Conservation (phyloP, 306 rosid species). For the Quercus glauca region DNA sequence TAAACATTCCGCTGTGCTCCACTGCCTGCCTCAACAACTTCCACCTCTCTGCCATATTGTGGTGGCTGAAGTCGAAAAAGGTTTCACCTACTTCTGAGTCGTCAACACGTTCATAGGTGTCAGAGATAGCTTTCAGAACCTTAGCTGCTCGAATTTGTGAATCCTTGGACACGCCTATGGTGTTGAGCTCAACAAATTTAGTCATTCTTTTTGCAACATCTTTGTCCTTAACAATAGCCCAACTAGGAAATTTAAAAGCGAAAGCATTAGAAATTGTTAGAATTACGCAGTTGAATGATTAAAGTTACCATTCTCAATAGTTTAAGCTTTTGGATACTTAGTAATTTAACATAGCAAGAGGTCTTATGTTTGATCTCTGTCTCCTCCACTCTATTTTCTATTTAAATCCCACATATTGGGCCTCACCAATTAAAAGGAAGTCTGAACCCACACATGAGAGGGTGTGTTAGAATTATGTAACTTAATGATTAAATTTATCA, state of each 20-base stretch:
- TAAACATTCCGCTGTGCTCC: constrained; percentile 39
- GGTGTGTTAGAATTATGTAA: too few relatives aligned
- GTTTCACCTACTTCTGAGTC: constrained; percentile 25
- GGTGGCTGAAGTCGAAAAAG: constrained; percentile 51
- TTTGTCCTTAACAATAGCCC: constrained; percentile 82
- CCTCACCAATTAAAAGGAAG: too few relatives aligned
- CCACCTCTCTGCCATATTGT: constrained; percentile 66
- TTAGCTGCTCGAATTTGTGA: constrained; percentile 89
- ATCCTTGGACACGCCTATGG: constrained; percentile 92
- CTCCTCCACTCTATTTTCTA: too few relatives aligned
- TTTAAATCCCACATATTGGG: too few relatives aligned
- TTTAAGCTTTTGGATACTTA: too few relatives aligned
- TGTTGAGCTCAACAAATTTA: constrained; percentile 63
- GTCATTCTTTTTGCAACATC: constrained; percentile 74
- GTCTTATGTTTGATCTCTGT: too few relatives aligned
- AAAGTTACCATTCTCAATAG: too few relatives aligned
- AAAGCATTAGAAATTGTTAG: neutral
- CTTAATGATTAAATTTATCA: too few relatives aligned
- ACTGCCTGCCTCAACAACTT: constrained; percentile 49
- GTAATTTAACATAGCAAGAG: too few relatives aligned
- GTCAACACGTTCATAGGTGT: constrained; percentile 34
- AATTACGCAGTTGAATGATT: too few relatives aligned
- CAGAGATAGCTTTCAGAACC: constrained; percentile 51
- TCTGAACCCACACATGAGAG: too few relatives aligned
- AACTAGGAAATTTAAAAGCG: constrained; percentile 32